Evolutionary conservation across 306 rosid species (phyloP).

Genomic region (Ziziphus jujuba): DNA sequence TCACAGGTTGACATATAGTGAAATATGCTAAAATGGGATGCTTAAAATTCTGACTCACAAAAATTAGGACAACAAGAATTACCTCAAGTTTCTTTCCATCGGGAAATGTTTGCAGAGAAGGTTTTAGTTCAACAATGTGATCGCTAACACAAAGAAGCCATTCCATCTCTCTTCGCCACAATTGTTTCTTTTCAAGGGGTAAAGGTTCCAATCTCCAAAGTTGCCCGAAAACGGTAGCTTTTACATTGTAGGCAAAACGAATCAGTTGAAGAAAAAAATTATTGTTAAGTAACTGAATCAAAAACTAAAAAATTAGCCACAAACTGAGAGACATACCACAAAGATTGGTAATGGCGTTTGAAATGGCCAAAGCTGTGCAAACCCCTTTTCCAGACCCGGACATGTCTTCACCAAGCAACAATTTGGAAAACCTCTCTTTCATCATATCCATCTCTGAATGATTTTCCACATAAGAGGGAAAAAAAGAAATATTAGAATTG

Average conservation of each 20-base stretch:
- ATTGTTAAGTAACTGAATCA: not conserved
- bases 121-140: conserved; percentile 51
- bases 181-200: conserved; percentile 44
- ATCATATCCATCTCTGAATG: conserved; percentile 54
- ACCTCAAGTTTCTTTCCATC: conserved; percentile 58
- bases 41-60: not conserved
- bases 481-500: not conserved
- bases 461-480: conserved; percentile 7
- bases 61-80: not conserved
- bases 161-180: conserved; percentile 68
- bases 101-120: conserved; percentile 58
- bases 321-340: conserved; percentile 40
- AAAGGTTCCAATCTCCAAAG: conserved; percentile 60
- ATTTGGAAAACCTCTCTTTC: conserved; percentile 59
- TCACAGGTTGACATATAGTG: too few species aligned
- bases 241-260: not conserved
- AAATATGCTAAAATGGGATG: not conserved
- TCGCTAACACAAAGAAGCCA: conserved; percentile 57
- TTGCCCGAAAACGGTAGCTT: conserved; percentile 61
- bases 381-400: conserved; percentile 69
- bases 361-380: conserved; percentile 49
- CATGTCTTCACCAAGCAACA: conserved; percentile 66
- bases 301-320: not conserved
- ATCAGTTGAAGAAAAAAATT: not conserved
- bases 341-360: conserved; percentile 62